These are phyloP conservation scores for Micractinium conductrix DNA, from an alignment of 139 green algal species.

Conservation along the genomic window DNA sequence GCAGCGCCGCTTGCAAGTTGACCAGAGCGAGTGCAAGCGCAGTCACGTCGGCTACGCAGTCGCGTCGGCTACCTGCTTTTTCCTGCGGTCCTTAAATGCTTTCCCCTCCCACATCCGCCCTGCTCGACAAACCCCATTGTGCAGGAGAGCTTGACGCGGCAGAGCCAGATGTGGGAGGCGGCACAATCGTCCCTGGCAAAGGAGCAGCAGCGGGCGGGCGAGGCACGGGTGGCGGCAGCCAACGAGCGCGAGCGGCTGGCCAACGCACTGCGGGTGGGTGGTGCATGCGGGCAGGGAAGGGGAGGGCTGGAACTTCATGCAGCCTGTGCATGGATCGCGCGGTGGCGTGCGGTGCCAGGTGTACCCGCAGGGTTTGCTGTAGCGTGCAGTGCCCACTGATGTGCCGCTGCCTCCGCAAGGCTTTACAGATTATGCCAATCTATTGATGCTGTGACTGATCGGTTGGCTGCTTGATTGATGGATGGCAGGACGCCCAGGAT, in stretches of 20 bases:
- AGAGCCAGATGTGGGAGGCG: not conserved
- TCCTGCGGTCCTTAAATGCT: not conserved
- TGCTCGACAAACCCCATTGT: not conserved
- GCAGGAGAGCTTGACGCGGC: not conserved
- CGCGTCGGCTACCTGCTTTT: not conserved
- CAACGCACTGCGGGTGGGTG: not conserved
- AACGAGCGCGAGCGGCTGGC: not conserved
- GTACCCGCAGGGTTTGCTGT: no score
- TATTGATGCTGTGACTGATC: not conserved
- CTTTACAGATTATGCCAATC: not conserved
- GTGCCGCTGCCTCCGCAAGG: not conserved
- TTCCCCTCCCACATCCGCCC: not conserved
- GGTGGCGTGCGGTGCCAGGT: no score
- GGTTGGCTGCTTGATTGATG: not conserved
- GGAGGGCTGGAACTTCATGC: no score
- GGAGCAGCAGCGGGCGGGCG: not conserved
- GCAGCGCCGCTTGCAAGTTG: no score
- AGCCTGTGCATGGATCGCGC: no score
- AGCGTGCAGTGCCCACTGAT: no score
- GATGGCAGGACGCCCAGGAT: not conserved
- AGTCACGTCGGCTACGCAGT: not conserved
- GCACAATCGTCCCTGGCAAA: not conserved
- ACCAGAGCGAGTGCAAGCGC: not conserved
- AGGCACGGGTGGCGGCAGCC: not conserved
- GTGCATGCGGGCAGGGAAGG: no score